Conservation (phyloP, 495 filamentous ascomycete species). For the Hyaloscypha hepaticicola region DNA sequence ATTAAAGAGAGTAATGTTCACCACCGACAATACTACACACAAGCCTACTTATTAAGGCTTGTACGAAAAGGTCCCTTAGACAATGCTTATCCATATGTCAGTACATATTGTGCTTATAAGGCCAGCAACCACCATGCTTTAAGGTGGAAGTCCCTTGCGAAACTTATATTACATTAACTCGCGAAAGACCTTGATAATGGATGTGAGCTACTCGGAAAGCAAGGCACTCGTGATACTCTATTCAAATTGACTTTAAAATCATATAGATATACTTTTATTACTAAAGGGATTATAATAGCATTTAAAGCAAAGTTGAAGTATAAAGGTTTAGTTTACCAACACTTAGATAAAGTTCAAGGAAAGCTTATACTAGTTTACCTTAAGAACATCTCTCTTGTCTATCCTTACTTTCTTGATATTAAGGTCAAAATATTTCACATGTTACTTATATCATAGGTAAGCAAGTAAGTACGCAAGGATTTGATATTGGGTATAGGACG, state of each 20-base stretch:
- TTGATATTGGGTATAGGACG: conserved; percentile 20
- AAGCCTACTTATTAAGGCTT: conserved; percentile 21
- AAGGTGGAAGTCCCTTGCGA: conserved; percentile 7
- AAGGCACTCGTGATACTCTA: conserved; percentile 18
- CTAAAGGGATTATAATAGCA: conserved; percentile 42
- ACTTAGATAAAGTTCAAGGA: conserved; percentile 39
- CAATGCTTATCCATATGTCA: background rate
- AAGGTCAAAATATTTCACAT: conserved; percentile 45
- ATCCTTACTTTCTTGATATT: conserved; percentile 31
- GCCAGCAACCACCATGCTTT: conserved; percentile 11
- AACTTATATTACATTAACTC: no score
- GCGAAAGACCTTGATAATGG: background rate
- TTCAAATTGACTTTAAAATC: conserved; percentile 42
- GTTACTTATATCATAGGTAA: conserved; percentile 47
- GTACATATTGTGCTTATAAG: background rate
- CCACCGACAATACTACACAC: conserved; percentile 19
- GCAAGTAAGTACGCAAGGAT: conserved; percentile 30
- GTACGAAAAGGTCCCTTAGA: conserved; percentile 14
- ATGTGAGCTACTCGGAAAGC: background rate
- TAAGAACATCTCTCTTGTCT: conserved; percentile 40
- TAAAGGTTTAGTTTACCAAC: conserved; percentile 41
- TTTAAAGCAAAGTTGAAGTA: conserved; percentile 40
- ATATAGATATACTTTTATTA: conserved; percentile 48
- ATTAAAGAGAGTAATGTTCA: conserved; percentile 12
- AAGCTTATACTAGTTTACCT: conserved; percentile 43